Percentiles rank a stretch among this genome's conserved stretches.
These are phyloP conservation scores for Capronia epimyces DNA, from an alignment of 2,329 filamentous ascomycete genomes.

Conservation along the genomic window DNA sequence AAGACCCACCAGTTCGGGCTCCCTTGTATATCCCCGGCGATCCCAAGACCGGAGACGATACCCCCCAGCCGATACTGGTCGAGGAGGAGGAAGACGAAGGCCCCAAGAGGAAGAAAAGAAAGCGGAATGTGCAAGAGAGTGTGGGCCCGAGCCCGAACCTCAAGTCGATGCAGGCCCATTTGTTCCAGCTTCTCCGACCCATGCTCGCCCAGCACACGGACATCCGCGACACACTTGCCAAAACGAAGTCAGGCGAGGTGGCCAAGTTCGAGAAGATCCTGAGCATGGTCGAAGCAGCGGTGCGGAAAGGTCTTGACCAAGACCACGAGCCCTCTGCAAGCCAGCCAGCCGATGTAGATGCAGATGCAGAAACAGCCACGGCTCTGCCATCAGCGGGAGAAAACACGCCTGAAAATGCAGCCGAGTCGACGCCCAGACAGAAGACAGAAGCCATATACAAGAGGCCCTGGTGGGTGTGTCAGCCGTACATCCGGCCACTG, in stretches of 20 bases:
- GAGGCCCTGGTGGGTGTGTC: slow-evolving; percentile 83
- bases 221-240: slow-evolving; percentile 77
- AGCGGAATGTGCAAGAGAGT: slow-evolving; percentile 42
- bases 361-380: slow-evolving; percentile 50
- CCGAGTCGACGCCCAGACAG: slow-evolving; percentile 34
- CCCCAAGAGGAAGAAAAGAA: slow-evolving; percentile 28
- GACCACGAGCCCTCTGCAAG: slow-evolving; percentile 15
- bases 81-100: neutral
- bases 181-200: slow-evolving; percentile 84
- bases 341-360: neutral
- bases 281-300: slow-evolving; percentile 65
- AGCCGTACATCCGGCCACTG: slow-evolving; percentile 78
- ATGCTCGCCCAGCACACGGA: slow-evolving; percentile 75
- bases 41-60: slow-evolving; percentile 21
- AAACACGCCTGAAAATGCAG: slow-evolving; percentile 46
- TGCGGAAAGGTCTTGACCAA: slow-evolving; percentile 45
- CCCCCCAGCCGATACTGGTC: neutral
- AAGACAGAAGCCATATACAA: slow-evolving; percentile 64
- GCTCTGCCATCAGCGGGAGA: slow-evolving; percentile 37
- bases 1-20: slow-evolving; percentile 59
- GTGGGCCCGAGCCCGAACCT: slow-evolving; percentile 66
- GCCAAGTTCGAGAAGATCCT: slow-evolving; percentile 71
- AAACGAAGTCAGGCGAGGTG: slow-evolving; percentile 64
- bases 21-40: slow-evolving; percentile 67
- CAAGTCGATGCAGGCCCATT: slow-evolving; percentile 76